Evolutionary conservation across 2,329 filamentous ascomycete species (phyloP).

Genomic region (Neopestalotiopsis sp.): DNA sequence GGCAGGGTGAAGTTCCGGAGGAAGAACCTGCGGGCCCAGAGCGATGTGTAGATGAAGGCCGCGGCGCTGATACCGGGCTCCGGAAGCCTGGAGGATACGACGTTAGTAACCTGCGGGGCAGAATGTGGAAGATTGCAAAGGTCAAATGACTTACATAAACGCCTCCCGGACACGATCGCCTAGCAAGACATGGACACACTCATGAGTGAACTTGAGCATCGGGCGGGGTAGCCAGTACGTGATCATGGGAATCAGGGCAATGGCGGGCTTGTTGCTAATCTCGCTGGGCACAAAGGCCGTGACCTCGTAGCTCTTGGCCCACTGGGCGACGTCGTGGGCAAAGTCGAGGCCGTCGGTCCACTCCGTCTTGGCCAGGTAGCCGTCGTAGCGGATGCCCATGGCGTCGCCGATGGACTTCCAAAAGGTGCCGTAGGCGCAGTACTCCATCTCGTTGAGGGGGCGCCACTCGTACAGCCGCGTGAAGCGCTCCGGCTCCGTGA

Average conservation of each 20-base stretch:
- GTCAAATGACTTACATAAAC: slow-evolving; percentile 58
- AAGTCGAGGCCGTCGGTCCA: slow-evolving; percentile 60
- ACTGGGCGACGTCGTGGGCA: slow-evolving; percentile 50
- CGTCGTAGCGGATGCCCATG: slow-evolving; percentile 65
- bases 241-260: slow-evolving; percentile 65
- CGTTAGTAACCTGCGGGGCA: background rate
- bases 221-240: slow-evolving; percentile 56
- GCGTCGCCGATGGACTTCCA: slow-evolving; percentile 76
- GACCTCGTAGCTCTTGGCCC: slow-evolving; percentile 63
- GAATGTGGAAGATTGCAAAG: background rate
- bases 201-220: slow-evolving; percentile 50
- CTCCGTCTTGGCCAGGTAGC: slow-evolving; percentile 34
- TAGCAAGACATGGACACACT: slow-evolving; percentile 64
- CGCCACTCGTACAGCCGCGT: slow-evolving; percentile 74
- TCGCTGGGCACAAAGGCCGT: slow-evolving; percentile 59
- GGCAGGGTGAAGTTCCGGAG: slow-evolving; percentile 66
- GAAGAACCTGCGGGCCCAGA: slow-evolving; percentile 58
- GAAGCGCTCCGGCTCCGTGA: slow-evolving; percentile 69
- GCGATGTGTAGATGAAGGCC: slow-evolving; percentile 48
- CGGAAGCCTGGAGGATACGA: slow-evolving; percentile 39
- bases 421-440: slow-evolving; percentile 68
- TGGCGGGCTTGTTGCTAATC: slow-evolving; percentile 57
- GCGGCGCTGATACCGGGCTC: slow-evolving; percentile 45
- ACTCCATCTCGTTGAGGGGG: slow-evolving; percentile 67
- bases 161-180: slow-evolving; percentile 66